Base-by-base conservation (phyloP, 129 eudicot genomes). In the Tagetes erecta region DNA sequence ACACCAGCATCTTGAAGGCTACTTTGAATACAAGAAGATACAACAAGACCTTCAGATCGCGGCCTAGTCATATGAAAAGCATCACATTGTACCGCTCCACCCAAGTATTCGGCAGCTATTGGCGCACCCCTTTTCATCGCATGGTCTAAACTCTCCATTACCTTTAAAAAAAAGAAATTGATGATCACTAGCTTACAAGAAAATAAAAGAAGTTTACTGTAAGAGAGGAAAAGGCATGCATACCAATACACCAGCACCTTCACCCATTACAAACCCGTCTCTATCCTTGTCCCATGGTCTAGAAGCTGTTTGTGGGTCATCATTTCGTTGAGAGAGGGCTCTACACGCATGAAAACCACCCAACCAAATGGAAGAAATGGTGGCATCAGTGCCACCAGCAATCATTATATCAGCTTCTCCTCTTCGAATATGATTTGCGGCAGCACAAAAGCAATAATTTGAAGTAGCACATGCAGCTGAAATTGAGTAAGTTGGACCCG, bases 391-490 rank as follows among this genome's bases (percentile, higher is more conserved):
- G 65, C 98, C 98, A 55, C 98, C 98, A 74, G 96, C 95, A 77
- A 92, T 27, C 96, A 92, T 92, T 77, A 92, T n/a, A 72, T 92
- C 98, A 72, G 96, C 98, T 68, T 92, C 96, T 37, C 98, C 96
- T 46, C 92, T 77, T n/a, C 98, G 87, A 7, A 92, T 92, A 80
- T 92, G 98, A 78, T 92, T 89, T 64, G 98, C 98, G 66, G 98
- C 98, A 58, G 98, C 92, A 65, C 85, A 87, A 74, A 92, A 89
- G 78, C 96, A 92, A 42, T 87, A 89, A 77, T 92, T 92, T 42
- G 98, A 92, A 63, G 98, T 92, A 53, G 98, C 98, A 82, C 98
- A 92, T 38, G 97, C 97, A 55, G 97, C 84, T 62, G 96, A 89
- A 70, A 92, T 92, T 10, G 97, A 92, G 70, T 92, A 92, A 74